These are phyloP conservation scores for Hygrophoropsis aurantiaca DNA, from an alignment of 768 basidiomycete species.

Conservation along the genomic window DNA sequence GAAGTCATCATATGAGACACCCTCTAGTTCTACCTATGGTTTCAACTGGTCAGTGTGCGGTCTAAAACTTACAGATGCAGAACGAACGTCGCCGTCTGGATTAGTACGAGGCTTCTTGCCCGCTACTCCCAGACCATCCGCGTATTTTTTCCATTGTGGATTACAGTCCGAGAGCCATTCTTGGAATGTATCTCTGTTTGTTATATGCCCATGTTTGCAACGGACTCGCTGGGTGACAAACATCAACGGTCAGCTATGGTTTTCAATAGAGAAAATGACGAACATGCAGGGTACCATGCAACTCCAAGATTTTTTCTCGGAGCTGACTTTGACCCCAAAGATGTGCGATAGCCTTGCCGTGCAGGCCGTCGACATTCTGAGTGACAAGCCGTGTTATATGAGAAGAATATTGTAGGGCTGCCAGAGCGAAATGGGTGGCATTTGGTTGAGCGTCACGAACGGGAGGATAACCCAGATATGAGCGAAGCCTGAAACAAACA, in stretches of 20 bases:
- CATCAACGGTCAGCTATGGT: constrained; percentile 10
- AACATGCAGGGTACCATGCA: constrained; percentile 89
- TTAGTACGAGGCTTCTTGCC: constrained; percentile 74
- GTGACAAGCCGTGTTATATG: constrained; percentile 70
- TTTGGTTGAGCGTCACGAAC: constrained; percentile 85
- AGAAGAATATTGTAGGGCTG: constrained; percentile 73
- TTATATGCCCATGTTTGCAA: constrained; percentile 72
- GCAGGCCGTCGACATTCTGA: constrained; percentile 93
- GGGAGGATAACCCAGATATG: constrained; percentile 83
- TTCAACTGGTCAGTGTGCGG: background rate
- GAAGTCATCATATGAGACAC: constrained; percentile 75
- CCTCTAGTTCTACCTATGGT: constrained; percentile 77
- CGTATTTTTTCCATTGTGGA: constrained; percentile 74
- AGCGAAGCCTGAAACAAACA: constrained; percentile 50
- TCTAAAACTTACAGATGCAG: background rate
- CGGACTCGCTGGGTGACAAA: constrained; percentile 74
- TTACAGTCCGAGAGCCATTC: constrained; percentile 69
- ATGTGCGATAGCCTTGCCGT: constrained; percentile 69
- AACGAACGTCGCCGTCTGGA: constrained; percentile 87
- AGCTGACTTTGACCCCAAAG: constrained; percentile 39
- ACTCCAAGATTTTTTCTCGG: constrained; percentile 61
- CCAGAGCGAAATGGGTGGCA: constrained; percentile 84
- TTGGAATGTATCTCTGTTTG: constrained; percentile 71
- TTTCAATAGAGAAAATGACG: constrained; percentile 13
- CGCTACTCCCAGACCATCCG: constrained; percentile 59